phyloP scores from a whole-genome alignment of 2,329 filamentous ascomycete genomes.

The Aureobasidium subglaciale region DNA sequence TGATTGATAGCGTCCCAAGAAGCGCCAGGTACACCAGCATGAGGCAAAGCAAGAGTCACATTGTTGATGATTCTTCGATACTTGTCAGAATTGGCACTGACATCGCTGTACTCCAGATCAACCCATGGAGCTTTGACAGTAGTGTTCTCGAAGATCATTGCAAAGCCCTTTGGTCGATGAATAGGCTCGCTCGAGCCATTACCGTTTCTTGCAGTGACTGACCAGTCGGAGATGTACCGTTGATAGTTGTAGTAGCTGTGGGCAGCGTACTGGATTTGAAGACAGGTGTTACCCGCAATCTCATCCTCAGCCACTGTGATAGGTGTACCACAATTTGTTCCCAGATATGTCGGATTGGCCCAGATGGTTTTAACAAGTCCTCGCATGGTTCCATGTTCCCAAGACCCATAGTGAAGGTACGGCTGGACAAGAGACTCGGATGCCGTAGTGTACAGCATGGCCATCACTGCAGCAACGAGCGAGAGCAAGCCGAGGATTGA shows the following conservation, averaged over 20 bases:
- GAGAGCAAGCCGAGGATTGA: conserved; percentile 59
- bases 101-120: conserved; percentile 43
- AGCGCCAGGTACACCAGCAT: conserved; percentile 60
- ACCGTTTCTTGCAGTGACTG: conserved; percentile 37
- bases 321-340: conserved; percentile 53
- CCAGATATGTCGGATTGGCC: conserved; percentile 54
- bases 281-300: conserved; percentile 49
- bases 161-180: conserved; percentile 53
- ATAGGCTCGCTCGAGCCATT: conserved; percentile 38
- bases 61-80: conserved; percentile 62
- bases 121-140: conserved; percentile 66
- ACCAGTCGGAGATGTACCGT: conserved; percentile 54
- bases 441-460: conserved; percentile 69
- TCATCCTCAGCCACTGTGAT: conserved; percentile 33
- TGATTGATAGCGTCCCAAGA: conserved; percentile 54
- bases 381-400: conserved; percentile 43
- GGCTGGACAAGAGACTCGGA: conserved; percentile 69
- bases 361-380: conserved; percentile 57
- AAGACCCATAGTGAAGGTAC: conserved; percentile 55
- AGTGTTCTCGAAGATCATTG: conserved; percentile 63
- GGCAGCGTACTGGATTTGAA: conserved; percentile 63
- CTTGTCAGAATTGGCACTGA: conserved; percentile 46
- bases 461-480: conserved; percentile 56
- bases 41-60: conserved; percentile 69
- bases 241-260: conserved; percentile 64